Evolutionary conservation across 2,329 filamentous ascomycete genomes (phyloP), one percentile per base, ranked within the genome.

Genomic region (Aspergillus terreus): DNA sequence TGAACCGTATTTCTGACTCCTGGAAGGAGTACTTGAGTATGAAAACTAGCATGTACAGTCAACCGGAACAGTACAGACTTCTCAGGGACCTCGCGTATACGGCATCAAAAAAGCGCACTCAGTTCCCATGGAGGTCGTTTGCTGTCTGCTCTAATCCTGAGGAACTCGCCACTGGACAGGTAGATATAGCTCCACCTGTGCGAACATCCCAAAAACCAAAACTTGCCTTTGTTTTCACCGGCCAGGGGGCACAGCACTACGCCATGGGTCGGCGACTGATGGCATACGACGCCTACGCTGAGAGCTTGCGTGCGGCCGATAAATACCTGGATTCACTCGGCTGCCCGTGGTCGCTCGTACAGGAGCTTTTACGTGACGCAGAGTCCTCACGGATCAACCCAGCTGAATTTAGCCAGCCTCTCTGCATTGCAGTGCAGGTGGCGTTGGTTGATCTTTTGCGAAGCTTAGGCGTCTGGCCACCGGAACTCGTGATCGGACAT

Each of bases 191-290:
- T 2, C 21, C 43, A 11, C 62, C 57, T 3, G 71, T 68, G 46
- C 60, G 70, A 14, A 69, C 71, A 47, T 70, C 69, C 1, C 68
- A 67, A 15, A 27, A 43, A 6, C 49, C 27, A 3, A 46, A 17
- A 9, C 35, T 51, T 17, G 49, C 44, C 12, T 47, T 51, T 35
- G 49, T 52, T 1, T 55, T 55, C 33, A 55, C 50, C 11, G 53
- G 53, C 6, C 70, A 73, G 47, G 70, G 70, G 4, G 70, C 70
- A 17, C 69, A 72, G 23, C 72, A 68, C 54, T 53, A 58, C 40
- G 54, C 51, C 3, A 73, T 73, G 70, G 70, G 70, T 45, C 65
- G 42, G 12, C 23, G 17, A 2, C 33, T 15, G 19, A 49, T 25
- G 42, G 23, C 6, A 27, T 46, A 42, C 17, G 19, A 42, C 7